A percentile compares a stretch with the other conserved stretches of the same genome.
phyloP scores from a whole-genome alignment of 169 alveolate genomes.

The Perkinsus olseni region DNA sequence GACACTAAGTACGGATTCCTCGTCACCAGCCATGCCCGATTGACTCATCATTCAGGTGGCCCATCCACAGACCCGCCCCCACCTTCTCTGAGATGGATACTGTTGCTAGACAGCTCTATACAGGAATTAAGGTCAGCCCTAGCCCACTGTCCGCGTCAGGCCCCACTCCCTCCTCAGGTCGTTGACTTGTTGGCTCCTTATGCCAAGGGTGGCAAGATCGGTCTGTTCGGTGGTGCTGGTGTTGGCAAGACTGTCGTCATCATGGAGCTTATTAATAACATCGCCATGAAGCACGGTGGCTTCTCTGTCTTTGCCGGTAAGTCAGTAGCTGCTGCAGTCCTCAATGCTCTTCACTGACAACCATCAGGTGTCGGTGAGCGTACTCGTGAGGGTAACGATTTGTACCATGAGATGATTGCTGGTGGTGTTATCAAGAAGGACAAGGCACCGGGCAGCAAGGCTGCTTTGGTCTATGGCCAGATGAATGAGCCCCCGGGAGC shows the following conservation, averaged over 20 bases:
- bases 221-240: conserved; percentile 99
- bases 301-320: conserved; percentile 88
- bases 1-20: conserved; percentile 49
- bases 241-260: conserved; percentile 97
- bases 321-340: background rate
- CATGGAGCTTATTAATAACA: conserved; percentile 94
- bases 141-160: background rate
- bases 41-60: conserved; percentile 16
- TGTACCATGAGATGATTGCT: conserved; percentile 92
- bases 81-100: conserved; percentile 57
- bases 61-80: conserved; percentile 95
- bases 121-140: conserved; percentile 20
- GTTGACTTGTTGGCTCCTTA: conserved; percentile 94
- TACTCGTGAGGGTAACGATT: conserved; percentile 96
- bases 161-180: conserved; percentile 45
- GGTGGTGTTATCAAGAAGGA: conserved; percentile 1
- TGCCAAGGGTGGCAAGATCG: conserved; percentile 97
- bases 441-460: conserved; percentile 78
- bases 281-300: conserved; percentile 95
- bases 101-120: background rate
- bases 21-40: no score
- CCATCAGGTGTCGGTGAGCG: conserved; percentile 93
- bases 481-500: conserved; percentile 99
- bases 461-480: conserved; percentile 95
- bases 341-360: background rate